These are phyloP conservation scores for Monosporascus sp. DNA, from an alignment of 2,329 filamentous ascomycete genomes.

Conservation along the genomic window DNA sequence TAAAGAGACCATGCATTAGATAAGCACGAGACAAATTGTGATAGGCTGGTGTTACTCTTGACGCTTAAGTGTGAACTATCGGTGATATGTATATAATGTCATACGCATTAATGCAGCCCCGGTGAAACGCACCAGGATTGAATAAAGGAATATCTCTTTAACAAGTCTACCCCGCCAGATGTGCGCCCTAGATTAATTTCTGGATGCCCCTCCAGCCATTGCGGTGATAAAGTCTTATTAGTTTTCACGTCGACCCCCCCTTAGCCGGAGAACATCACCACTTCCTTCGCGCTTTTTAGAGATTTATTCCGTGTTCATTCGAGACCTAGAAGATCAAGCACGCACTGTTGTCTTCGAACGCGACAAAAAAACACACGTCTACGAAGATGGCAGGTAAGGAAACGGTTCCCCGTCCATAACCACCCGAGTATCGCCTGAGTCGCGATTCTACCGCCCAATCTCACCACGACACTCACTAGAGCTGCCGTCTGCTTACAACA, in stretches of 20 bases:
- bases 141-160: no score
- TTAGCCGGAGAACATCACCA: neutral
- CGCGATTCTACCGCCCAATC: neutral
- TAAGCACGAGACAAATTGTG: no score
- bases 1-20: no score
- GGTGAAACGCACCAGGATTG: no score
- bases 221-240: neutral
- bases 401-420: neutral
- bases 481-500: neutral
- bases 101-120: no score
- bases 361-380: constrained; percentile 1
- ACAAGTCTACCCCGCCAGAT: no score
- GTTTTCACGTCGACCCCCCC: neutral
- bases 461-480: neutral
- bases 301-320: no score
- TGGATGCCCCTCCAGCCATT: neutral
- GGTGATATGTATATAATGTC: no score
- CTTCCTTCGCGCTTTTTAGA: no score
- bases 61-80: no score
- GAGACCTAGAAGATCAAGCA: no score
- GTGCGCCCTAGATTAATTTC: neutral
- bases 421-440: neutral
- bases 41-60: no score
- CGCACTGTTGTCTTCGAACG: neutral
- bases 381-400: constrained; percentile 30